Evolutionary conservation across 768 basidiomycete genomes (phyloP), one percentile per base, ranked within the genome.

Genomic region (Mycena vulgaris): DNA sequence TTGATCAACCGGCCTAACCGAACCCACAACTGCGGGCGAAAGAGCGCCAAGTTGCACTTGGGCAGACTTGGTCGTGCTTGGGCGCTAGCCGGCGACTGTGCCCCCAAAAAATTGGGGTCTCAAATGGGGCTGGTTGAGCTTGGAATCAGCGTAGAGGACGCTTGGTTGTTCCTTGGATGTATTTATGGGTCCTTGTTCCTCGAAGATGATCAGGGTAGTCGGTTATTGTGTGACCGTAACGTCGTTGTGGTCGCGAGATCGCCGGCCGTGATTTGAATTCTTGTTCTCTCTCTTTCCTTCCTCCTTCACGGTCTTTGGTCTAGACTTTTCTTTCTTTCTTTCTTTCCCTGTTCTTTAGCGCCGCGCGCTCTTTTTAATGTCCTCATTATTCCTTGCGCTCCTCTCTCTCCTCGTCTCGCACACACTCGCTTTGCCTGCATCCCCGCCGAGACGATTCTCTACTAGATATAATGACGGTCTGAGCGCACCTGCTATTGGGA

Each of bases 301-400:
- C 49, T 42, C 67, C 58, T 63, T 55, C 37, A 11, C 31, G 62
- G 35, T 68, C 52, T 63, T n/a, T 62, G 62, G 67, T 63, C 67
- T 63, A 66, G 70, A 71, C 70, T 55, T 68, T 69, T 37, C 35
- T 37, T 37, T 37, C 35, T 37, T 74, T 68, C 69, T 59, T 74
- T 69, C 65, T 69, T 63, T 73, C 48, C 33, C 69, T 60, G 23
- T 39, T 73, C 64, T 49, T 67, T 69, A 68, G 79, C 79, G 79
- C 76, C 35, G 79, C 70, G 75, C 79, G 77, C 77, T 72, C 67
- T 57, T 73, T 73, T 73, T 70, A 65, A 74, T 75, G 55, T 65
- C 39, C 58, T 49, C 72, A 58, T 48, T 75, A 42, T 68, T 70
- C 51, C 37, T 74, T 63, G 70, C 69, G 49, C 67, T 68, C 58